Percentiles rank a stretch among this genome's conserved stretches.
Evolutionary conservation across 1,284 basidiomycete genomes (phyloP).

Genomic region (Abortiporus biennis): DNA sequence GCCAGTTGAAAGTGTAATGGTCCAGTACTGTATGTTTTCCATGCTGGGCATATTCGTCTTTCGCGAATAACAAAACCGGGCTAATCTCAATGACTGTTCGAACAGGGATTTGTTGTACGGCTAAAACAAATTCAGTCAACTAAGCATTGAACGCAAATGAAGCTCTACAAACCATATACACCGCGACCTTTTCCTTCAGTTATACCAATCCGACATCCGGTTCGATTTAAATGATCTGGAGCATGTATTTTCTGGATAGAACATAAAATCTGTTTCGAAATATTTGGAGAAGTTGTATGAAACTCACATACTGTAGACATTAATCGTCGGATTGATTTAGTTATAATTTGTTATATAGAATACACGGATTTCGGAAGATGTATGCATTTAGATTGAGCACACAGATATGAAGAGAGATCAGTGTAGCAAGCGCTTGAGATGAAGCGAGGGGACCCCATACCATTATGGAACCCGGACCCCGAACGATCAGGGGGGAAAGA

Average conservation of each 20-base stretch:
- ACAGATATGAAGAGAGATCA: too few species aligned
- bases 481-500: too few species aligned
- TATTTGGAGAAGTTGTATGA: not conserved
- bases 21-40: slow-evolving; percentile 73
- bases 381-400: too few species aligned
- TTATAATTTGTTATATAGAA: too few species aligned
- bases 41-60: slow-evolving; percentile 66
- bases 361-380: too few species aligned
- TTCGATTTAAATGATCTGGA: slow-evolving; percentile 28
- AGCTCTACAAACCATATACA: slow-evolving; percentile 46
- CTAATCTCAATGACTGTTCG: slow-evolving; percentile 76
- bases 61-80: slow-evolving; percentile 77
- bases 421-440: too few species aligned
- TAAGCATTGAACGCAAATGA: not conserved
- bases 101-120: slow-evolving; percentile 51
- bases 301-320: slow-evolving; percentile 3
- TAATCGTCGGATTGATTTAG: too few species aligned
- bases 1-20: slow-evolving; percentile 85
- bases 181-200: slow-evolving; percentile 52
- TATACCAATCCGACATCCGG: slow-evolving; percentile 28
- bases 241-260: not conserved
- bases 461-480: too few species aligned
- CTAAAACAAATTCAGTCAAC: slow-evolving; percentile 26
- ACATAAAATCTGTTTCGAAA: not conserved
- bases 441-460: too few species aligned